Conservation (phyloP, 2,329 filamentous ascomycete species). For the Exophiala aquamarina region DNA sequence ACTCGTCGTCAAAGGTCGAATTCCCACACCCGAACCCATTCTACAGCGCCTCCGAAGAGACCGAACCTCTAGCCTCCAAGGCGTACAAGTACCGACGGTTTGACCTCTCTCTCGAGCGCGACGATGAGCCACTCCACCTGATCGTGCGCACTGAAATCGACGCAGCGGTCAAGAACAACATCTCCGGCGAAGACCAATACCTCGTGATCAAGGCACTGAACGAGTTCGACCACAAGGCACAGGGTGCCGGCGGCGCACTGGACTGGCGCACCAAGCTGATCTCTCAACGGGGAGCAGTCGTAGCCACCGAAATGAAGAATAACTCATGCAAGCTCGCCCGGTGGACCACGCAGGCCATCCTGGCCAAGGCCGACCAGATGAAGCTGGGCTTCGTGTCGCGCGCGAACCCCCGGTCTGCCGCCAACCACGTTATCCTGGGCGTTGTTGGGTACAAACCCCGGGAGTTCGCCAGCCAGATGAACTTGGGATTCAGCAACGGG, state of each 20-base stretch:
- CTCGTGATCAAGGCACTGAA: slow-evolving; percentile 94
- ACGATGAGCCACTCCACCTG: slow-evolving; percentile 90
- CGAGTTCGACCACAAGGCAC: slow-evolving; percentile 98
- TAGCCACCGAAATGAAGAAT: slow-evolving; percentile 99
- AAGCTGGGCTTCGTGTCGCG: slow-evolving; percentile 98
- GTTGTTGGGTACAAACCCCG: slow-evolving; percentile 97
- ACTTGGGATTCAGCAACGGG: slow-evolving; percentile 91
- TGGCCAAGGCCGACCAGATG: slow-evolving; percentile 97
- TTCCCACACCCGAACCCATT: slow-evolving; percentile 93
- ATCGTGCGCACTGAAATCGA: slow-evolving; percentile 94
- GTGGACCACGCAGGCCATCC: slow-evolving; percentile 96
- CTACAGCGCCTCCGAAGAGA: slow-evolving; percentile 92
- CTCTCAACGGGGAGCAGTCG: slow-evolving; percentile 91
- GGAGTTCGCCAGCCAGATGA: slow-evolving; percentile 98
- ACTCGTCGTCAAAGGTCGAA: slow-evolving; percentile 71
- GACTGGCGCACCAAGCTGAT: slow-evolving; percentile 97
- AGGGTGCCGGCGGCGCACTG: slow-evolving; percentile 88
- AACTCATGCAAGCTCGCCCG: slow-evolving; percentile 98
- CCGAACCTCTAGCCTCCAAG: slow-evolving; percentile 91
- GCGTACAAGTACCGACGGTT: slow-evolving; percentile 98
- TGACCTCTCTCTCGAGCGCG: slow-evolving; percentile 85
- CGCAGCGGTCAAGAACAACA: slow-evolving; percentile 91
- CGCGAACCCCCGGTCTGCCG: slow-evolving; percentile 84
- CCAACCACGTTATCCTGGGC: slow-evolving; percentile 92
- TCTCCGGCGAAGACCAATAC: slow-evolving; percentile 87